phyloP scores from a whole-genome alignment of 2,329 filamentous ascomycete genomes.

The Monilinia fructicola region DNA sequence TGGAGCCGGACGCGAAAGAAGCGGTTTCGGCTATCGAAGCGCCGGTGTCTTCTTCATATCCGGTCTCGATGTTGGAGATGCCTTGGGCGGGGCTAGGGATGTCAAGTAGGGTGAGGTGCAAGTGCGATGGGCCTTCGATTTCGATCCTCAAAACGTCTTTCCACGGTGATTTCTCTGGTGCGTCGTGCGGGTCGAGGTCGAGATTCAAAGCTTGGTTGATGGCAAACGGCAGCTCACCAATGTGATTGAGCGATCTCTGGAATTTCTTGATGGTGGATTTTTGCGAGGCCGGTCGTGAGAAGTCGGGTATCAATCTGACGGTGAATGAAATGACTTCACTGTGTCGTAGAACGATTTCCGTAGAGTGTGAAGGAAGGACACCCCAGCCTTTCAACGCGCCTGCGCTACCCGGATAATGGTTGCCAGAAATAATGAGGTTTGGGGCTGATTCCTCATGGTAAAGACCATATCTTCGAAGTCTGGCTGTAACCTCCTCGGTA shows the following conservation, averaged over 20 bases:
- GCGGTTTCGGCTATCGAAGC: neutral
- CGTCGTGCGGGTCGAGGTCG: neutral
- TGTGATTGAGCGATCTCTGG: neutral
- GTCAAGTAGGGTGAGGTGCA: constrained; percentile 20
- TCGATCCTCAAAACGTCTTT: constrained; percentile 23
- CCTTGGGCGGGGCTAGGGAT: constrained; percentile 18
- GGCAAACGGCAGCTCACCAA: constrained; percentile 1
- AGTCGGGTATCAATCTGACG: constrained; percentile 18
- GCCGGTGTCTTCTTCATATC: neutral
- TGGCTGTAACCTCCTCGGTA: constrained; percentile 54
- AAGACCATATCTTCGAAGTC: constrained; percentile 30
- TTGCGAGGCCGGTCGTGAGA: constrained; percentile 7
- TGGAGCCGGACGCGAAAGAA: neutral
- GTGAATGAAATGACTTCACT: constrained; percentile 5
- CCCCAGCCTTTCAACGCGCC: neutral
- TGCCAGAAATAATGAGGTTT: constrained; percentile 18
- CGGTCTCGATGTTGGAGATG: neutral
- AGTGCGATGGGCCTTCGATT: constrained; percentile 15
- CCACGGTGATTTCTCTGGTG: neutral
- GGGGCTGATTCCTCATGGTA: constrained; percentile 9
- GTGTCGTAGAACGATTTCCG: constrained; percentile 20
- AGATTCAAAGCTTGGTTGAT: neutral
- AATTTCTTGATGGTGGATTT: constrained; percentile 5
- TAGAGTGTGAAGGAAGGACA: neutral
- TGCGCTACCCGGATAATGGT: neutral